These are phyloP conservation scores for Anaeromyces robustus DNA, from an alignment of 192 early-diverging fungal genomes.

Conservation along the genomic window DNA sequence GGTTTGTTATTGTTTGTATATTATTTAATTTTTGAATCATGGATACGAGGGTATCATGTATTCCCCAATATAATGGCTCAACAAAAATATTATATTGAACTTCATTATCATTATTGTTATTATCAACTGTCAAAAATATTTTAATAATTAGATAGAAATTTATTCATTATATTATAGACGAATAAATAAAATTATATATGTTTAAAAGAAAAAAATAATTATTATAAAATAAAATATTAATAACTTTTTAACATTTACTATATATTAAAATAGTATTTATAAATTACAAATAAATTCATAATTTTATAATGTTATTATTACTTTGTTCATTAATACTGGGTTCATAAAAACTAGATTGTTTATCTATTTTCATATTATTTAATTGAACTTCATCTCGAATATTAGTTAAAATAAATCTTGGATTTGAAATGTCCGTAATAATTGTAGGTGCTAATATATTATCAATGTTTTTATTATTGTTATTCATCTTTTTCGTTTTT, in stretches of 20 bases:
- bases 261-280: too few species aligned
- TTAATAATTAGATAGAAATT: too few species aligned
- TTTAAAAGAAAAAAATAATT: too few species aligned
- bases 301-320: background rate
- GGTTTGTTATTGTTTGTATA: background rate
- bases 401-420: background rate
- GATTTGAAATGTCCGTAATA: background rate
- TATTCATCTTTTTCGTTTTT: background rate
- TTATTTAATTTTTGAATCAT: background rate
- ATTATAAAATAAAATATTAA: too few species aligned
- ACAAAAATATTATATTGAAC: background rate
- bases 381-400: background rate
- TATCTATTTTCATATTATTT: background rate
- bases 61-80: background rate
- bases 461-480: background rate
- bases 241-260: too few species aligned
- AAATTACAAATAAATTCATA: too few species aligned
- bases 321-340: background rate
- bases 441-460: background rate
- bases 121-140: too few species aligned
- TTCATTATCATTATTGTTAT: background rate
- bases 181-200: too few species aligned
- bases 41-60: background rate
- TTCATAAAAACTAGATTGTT: background rate
- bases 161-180: too few species aligned